Evolutionary conservation across 2,329 filamentous ascomycete species (phyloP).

Genomic region (Anisogramma anomala): DNA sequence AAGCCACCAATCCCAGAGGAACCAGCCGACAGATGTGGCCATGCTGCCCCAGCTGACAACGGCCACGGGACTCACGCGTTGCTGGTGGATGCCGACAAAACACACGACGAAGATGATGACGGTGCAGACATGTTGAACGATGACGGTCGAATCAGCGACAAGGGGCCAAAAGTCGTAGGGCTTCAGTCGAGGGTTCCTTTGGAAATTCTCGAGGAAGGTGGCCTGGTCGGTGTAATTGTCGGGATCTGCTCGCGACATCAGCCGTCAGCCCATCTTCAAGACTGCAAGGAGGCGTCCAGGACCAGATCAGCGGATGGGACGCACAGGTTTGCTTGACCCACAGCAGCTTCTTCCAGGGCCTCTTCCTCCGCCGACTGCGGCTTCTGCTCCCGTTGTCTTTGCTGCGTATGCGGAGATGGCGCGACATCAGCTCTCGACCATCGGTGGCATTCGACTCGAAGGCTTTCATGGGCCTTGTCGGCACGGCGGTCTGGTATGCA

Average conservation of each 20-base stretch:
- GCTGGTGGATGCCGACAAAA: conserved; percentile 81
- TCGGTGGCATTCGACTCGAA: conserved; percentile 21
- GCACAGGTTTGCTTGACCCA: conserved; percentile 95
- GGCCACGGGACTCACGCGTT: conserved; percentile 78
- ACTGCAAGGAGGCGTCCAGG: too few relatives aligned
- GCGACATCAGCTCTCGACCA: conserved; percentile 23
- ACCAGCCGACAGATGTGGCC: conserved; percentile 76
- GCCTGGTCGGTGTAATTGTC: conserved; percentile 98
- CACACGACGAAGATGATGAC: conserved; percentile 91
- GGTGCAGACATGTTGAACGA: conserved; percentile 92
- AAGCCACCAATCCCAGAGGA: conserved; percentile 86
- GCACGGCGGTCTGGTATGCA: conserved; percentile 56
- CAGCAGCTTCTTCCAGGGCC: conserved; percentile 85
- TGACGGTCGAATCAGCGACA: conserved; percentile 88
- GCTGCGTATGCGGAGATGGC: conserved; percentile 32
- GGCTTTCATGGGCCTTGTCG: conserved; percentile 41
- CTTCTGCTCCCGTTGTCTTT: conserved; percentile 46
- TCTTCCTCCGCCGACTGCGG: conserved; percentile 55
- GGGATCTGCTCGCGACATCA: conserved; percentile 48
- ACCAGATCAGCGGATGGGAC: conserved; percentile 21
- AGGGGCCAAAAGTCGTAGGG: conserved; percentile 98
- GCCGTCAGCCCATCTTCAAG: background rate
- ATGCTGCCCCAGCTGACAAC: conserved; percentile 77
- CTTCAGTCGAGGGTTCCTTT: conserved; percentile 83
- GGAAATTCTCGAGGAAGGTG: conserved; percentile 90